Conservation (phyloP, 2,329 filamentous ascomycete genomes). For the Aureobasidium sp. region DNA sequence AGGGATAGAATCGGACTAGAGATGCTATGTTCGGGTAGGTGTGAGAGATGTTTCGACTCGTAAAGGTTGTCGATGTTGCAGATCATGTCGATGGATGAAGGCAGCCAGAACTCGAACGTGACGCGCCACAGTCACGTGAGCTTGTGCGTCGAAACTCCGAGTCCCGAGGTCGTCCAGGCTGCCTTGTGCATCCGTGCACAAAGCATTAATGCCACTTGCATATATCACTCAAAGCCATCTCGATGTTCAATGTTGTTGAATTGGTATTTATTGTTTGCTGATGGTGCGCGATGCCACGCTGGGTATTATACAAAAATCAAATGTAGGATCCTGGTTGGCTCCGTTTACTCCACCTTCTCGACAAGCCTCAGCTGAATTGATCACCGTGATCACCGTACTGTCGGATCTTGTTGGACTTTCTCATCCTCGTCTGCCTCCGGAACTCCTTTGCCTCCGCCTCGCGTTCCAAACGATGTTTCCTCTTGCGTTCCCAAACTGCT, state of each 20-base stretch:
- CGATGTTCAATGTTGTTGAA: background rate
- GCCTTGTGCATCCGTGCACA: too few species aligned
- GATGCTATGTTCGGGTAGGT: background rate
- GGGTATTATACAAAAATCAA: background rate
- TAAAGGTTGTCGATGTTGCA: background rate
- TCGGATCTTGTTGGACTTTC: conserved; percentile 45
- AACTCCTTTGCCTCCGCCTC: conserved; percentile 34
- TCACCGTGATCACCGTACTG: conserved; percentile 50
- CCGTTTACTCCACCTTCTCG: background rate
- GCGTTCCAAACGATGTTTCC: conserved; percentile 51
- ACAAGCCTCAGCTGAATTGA: conserved; percentile 50
- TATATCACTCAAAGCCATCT: too few species aligned
- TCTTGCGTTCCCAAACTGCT: conserved; percentile 91
- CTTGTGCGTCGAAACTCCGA: too few species aligned
- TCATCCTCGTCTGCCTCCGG: conserved; percentile 30
- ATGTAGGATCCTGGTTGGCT: background rate
- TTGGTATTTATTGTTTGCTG: background rate
- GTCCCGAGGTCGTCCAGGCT: too few species aligned
- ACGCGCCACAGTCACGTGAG: background rate
- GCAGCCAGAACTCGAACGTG: background rate
- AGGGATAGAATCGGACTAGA: background rate
- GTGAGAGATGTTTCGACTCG: background rate
- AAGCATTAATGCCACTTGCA: too few species aligned
- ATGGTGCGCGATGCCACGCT: background rate
- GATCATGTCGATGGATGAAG: background rate